A percentile compares a stretch with the other conserved stretches of the same genome.
Evolutionary conservation across 179 eudicot genomes (phyloP).

Genomic region (Beta lomatogona): DNA sequence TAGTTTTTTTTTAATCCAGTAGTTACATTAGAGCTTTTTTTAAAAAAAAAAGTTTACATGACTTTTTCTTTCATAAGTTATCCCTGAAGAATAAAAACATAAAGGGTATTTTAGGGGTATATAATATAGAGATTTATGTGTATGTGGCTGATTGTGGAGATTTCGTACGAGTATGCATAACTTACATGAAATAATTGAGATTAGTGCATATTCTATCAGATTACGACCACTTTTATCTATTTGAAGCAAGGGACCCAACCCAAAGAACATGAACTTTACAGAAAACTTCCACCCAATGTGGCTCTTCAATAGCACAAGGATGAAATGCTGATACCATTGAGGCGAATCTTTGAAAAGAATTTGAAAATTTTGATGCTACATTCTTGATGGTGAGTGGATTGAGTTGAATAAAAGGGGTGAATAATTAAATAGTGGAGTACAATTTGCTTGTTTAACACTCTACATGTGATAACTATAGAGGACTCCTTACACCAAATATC

Average conservation of each 20-base stretch:
- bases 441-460: constrained; percentile 15
- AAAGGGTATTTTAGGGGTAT: too few relatives aligned
- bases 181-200: not conserved
- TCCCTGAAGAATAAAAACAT: too few relatives aligned
- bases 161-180: not conserved
- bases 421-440: not conserved
- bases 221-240: constrained; percentile 4
- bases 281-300: constrained; percentile 29
- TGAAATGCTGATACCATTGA: constrained; percentile 23
- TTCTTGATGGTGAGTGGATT: constrained; percentile 10
- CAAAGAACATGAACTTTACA: constrained; percentile 39
- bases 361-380: constrained; percentile 11
- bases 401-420: constrained; percentile 7
- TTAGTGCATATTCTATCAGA: constrained; percentile 16
- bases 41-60: too few relatives aligned
- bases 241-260: constrained; percentile 26
- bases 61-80: too few relatives aligned
- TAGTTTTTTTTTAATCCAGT: too few relatives aligned
- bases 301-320: constrained; percentile 26
- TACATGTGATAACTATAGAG: constrained; percentile 2
- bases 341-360: constrained; percentile 16
- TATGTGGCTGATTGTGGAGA: constrained; percentile 4
- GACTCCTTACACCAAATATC: not conserved
- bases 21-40: too few relatives aligned
- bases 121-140: too few relatives aligned